Base-by-base conservation (phyloP, 169 alveolate species). In the Plasmodium gonderi region DNA sequence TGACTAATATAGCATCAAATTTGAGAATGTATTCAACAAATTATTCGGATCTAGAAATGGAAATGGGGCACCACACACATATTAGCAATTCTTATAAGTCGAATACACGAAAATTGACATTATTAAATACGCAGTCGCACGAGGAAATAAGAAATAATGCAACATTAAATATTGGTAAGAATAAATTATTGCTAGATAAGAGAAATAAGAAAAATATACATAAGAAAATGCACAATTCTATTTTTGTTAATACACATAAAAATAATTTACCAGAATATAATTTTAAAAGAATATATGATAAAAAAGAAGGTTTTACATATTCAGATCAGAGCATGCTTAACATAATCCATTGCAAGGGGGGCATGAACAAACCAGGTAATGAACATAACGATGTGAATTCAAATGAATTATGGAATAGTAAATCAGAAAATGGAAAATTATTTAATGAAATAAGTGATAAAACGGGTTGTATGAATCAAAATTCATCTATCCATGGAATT, bases 1-100 rank as follows among this genome's bases (percentile, higher is more conserved):
- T 87, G 40, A 87, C 90, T 33, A 87, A 45, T 38, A 79, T 87
- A 26, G 78, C 79, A 17, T 31, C 31, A 1, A 12, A 40, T 64
- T 77, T 87, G 67, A 51, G 47, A 23, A 45, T 45, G 36, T 29
- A 17, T 75, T 77, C 93, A 54, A 68, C 80, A 38, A 47, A 42
- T 54, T 51, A 64, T 40, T 20, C 45, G 12, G 6, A 6, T 65
- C 47, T 74, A 6, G 85, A 83, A 23, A 51, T 23, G 20, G 76
- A 7, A n/a, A 36, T 12, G n/a, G 72, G 26, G 36, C 7, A 33
- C 33, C 11, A 33, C 31, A 5, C 72, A 69, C 12, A 36, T 38
- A 54, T 40, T 80, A 23, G 36, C 8, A 45, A 64, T 40, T 80
- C 31, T 40, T 31, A 2, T 9, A 38, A 40, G 5, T 8, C 51